Base-by-base conservation (phyloP, 768 basidiomycete genomes). In the Lentinus tigrinus region DNA sequence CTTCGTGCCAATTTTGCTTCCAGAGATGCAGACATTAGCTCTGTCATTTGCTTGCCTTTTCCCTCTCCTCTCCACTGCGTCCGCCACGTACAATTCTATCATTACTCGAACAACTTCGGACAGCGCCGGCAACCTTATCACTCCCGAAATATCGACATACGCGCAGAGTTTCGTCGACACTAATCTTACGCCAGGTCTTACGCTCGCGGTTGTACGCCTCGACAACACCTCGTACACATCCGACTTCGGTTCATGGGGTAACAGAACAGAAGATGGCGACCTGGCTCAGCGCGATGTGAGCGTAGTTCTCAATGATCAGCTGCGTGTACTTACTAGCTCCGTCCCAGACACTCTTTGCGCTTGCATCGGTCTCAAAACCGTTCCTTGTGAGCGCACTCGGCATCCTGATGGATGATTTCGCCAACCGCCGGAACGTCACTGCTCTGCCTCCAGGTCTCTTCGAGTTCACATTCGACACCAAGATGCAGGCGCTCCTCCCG, bases 401-500 rank as follows among this genome's bases (percentile, higher is more conserved):
- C 14, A 58, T 71, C 21, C 63, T 73, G 3, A 70, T 70, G 47
- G 68, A 70, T 27, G 68, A 72, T 56, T 70, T 61, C 55, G 69
- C 67, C 26, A 40, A 61, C 9, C 70, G 69, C 5, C 58, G 62
- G n/a, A 70, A 72, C 53, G 36, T 42, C 3, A 66, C 65, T 4
- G 51, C 66, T 2, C 63, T 70, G 1, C 69, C 64, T 4, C 19
- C 54, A 2, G 57, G 57, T 7, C 39, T 69, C 3, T 27, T 47
- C 1, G 31, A 39, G 36, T 44, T 71, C 37, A 61, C 62, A 51
- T 73, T 64, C 65, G 47, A 65, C 24, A 66, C 70, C 3, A 69
- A 69, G 56, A 28, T 70, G n/a, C 39, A 54, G 34, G 73, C 76
- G 39, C 13, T 79, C 7, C 65, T 81, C 2, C 76, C 77, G 1